Conservation (phyloP, 2,329 filamentous ascomycete species). For the Colletotrichum caudatum region DNA sequence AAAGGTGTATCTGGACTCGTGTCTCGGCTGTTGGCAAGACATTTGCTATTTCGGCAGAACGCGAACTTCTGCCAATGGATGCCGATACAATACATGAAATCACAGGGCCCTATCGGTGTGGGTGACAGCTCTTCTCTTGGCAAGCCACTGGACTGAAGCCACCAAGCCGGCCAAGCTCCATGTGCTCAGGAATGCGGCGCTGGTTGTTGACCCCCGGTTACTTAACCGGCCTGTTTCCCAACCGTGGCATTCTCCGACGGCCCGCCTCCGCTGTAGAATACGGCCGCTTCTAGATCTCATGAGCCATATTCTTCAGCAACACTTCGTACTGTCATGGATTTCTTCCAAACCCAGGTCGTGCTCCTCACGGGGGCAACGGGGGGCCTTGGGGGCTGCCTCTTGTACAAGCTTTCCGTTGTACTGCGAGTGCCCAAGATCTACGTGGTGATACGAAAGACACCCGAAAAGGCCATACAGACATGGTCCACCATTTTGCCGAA, state of each 20-base stretch:
- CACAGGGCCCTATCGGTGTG: background rate
- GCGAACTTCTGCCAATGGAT: background rate
- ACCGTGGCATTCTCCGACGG: too few relatives aligned
- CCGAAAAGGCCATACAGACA: background rate
- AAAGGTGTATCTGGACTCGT: background rate
- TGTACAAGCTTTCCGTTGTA: constrained; percentile 1
- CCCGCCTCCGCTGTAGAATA: background rate
- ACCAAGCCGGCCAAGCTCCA: background rate
- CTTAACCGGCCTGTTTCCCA: background rate
- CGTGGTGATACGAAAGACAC: constrained; percentile 6
- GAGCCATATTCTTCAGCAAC: too few relatives aligned
- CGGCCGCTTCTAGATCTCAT: too few relatives aligned
- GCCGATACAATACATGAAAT: background rate
- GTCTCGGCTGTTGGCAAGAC: background rate
- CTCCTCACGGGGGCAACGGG: background rate
- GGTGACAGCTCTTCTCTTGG: background rate
- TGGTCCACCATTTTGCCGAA: background rate
- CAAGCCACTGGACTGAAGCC: background rate
- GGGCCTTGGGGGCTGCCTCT: background rate
- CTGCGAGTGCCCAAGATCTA: constrained; percentile 6
- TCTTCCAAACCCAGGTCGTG: background rate
- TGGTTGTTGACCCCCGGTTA: background rate
- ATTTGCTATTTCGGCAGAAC: background rate
- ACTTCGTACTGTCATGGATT: background rate
- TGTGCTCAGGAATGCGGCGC: background rate